phyloP scores from a whole-genome alignment of 306 rosid species.

The Glycine latifolia region DNA sequence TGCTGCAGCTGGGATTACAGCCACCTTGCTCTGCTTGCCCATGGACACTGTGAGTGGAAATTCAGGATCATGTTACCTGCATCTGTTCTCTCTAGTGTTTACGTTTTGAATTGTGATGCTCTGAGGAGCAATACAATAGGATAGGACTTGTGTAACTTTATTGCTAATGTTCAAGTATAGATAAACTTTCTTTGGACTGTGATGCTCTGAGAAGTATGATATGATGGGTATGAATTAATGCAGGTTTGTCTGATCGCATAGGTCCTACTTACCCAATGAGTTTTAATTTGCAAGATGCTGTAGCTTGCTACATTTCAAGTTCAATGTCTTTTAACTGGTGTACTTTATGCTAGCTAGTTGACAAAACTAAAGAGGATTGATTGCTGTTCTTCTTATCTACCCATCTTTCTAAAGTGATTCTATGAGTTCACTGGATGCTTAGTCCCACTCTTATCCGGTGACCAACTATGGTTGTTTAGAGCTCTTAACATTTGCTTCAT shows the following conservation, averaged over 20 bases:
- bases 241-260: conserved; percentile 22
- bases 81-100: conserved; percentile 23
- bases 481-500: conserved; percentile 13
- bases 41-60: conserved; percentile 82
- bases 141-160: background rate
- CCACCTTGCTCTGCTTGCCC: conserved; percentile 89
- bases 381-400: conserved; percentile 6
- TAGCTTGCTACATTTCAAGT: conserved; percentile 12
- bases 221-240: conserved; percentile 20
- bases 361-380: background rate
- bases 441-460: background rate
- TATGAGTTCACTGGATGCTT: conserved; percentile 26
- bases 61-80: conserved; percentile 22
- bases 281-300: conserved; percentile 19
- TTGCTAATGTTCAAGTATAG: background rate
- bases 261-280: background rate
- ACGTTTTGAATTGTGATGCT: conserved; percentile 37
- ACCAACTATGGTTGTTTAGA: background rate
- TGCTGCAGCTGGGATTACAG: conserved; percentile 95
- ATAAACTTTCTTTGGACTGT: conserved; percentile 23
- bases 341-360: conserved; percentile 4
- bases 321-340: conserved; percentile 12
- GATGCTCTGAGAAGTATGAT: conserved; percentile 17
- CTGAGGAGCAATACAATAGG: conserved; percentile 8
- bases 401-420: background rate